Evolutionary conservation across 495 filamentous ascomycete genomes (phyloP), one percentile per base, ranked within the genome.

Genomic region (Neurospora tetraspora): DNA sequence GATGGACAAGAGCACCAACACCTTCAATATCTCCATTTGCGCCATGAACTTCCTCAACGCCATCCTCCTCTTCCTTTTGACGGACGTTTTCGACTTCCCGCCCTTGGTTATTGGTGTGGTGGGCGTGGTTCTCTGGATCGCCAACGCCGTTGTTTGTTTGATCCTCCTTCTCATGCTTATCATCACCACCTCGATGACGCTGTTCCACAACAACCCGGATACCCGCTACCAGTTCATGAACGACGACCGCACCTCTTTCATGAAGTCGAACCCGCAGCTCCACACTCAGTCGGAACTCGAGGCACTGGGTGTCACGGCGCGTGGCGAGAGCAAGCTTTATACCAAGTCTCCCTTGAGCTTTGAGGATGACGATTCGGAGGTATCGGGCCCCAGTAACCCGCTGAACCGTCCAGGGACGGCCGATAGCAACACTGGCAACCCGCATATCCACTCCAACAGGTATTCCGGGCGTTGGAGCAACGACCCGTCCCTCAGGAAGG

Each of bases 1-100:
- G 90, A 98, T 99, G 96, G 96, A 99, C 85, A 98, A 97, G 88
- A 96, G 94, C 83, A 98, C 95, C 73, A 99, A 99, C 80, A 89
- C 90, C 69, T 97, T 96, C 87, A 98, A 98, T 84, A 97, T 99
- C 75, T 86, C 94, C 71, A 98, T 99, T 78, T 90, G 88, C 71
- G 90, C 88, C 38, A 84, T 97, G 78, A 98, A 98, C 82, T 97
- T 98, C 79, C 78, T 98, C 80, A 97, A 97, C 80, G 88, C 89
- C 73, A 89, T 97, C 80, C 94, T 96, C 84, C 85, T 97, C 9
- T 83, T 97, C 37, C 86, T 97, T 69, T 95, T 94, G 81, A 92
- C 90, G n/a, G 86, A 90, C 71, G 87, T 97, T 31, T 94, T 96
- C 79, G 90, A 92, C 77, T 92, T 94, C 74, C 94, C 94, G 78